phyloP scores from a whole-genome alignment of 768 basidiomycete species.

The Boletus pseudopeckii region DNA sequence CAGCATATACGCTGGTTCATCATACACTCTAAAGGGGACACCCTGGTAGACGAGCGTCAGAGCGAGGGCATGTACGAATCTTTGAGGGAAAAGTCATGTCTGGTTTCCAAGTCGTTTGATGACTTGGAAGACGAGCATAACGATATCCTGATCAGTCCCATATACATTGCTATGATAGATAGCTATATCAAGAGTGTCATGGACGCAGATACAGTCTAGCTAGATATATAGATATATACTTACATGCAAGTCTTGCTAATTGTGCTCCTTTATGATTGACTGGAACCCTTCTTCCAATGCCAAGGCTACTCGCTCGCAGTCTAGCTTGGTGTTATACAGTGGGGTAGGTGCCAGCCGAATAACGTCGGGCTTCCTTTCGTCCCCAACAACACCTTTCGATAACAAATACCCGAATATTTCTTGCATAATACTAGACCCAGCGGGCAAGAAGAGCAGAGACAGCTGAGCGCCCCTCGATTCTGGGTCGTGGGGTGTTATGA shows the following conservation, averaged over 20 bases:
- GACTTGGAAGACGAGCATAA: constrained; percentile 52
- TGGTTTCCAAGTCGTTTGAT: constrained; percentile 35
- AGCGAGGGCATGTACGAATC: constrained; percentile 56
- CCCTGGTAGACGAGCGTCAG: constrained; percentile 61
- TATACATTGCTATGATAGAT: constrained; percentile 45
- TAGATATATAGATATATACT: no score
- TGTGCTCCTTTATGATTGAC: constrained; percentile 11
- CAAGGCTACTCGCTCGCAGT: constrained; percentile 67
- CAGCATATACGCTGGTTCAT: constrained; percentile 59
- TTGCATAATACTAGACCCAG: constrained; percentile 60
- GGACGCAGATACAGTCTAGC: constrained; percentile 1
- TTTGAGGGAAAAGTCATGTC: constrained; percentile 35
- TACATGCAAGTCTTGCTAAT: constrained; percentile 12
- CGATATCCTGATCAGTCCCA: constrained; percentile 41
- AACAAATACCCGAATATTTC: constrained; percentile 58
- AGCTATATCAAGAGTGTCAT: constrained; percentile 35
- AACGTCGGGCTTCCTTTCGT: constrained; percentile 89
- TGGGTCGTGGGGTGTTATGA: constrained; percentile 78
- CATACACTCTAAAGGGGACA: constrained; percentile 72
- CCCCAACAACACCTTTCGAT: constrained; percentile 79
- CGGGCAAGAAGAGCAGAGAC: constrained; percentile 75
- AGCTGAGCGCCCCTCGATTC: constrained; percentile 80
- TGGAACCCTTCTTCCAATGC: constrained; percentile 61
- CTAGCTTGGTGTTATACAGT: constrained; percentile 79
- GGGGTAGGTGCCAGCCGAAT: constrained; percentile 86